phyloP scores from a whole-genome alignment of 768 basidiomycete species.

The Lactifluus volemus region DNA sequence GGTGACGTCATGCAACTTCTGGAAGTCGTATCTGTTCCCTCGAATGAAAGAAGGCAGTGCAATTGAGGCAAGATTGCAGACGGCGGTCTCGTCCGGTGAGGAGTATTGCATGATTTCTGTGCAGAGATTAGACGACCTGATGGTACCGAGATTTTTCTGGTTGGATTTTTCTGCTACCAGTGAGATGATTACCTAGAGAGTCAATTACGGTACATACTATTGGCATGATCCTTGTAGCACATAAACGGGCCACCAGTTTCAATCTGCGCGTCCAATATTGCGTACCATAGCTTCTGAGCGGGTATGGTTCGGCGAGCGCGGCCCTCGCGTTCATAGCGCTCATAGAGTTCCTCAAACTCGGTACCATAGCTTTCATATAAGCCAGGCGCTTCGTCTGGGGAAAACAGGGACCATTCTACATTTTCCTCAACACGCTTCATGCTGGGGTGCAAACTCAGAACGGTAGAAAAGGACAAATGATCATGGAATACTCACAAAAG shows the following conservation, averaged over 20 bases:
- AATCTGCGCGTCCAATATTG: conserved; percentile 91
- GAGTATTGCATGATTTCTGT: conserved; percentile 99
- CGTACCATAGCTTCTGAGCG: conserved; percentile 98
- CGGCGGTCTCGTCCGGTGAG: conserved; percentile 92
- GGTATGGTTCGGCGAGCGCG: conserved; percentile 76
- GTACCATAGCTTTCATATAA: conserved; percentile 82
- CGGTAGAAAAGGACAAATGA: background rate
- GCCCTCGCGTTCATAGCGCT: conserved; percentile 84
- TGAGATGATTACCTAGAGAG: background rate
- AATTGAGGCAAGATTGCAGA: conserved; percentile 97
- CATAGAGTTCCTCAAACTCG: conserved; percentile 82
- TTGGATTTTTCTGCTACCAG: conserved; percentile 76
- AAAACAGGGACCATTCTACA: conserved; percentile 92
- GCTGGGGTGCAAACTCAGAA: conserved; percentile 32
- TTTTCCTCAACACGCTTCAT: conserved; percentile 95
- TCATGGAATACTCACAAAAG: conserved; percentile 59
- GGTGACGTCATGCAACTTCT: conserved; percentile 86
- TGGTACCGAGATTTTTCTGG: conserved; percentile 95
- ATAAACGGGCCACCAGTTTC: conserved; percentile 99
- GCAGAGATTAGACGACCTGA: conserved; percentile 98
- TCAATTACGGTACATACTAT: conserved; percentile 22
- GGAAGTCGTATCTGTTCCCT: conserved; percentile 82
- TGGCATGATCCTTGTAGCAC: too few relatives aligned
- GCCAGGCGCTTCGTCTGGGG: conserved; percentile 91
- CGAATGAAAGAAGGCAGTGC: conserved; percentile 88